These are phyloP conservation scores for Pleomassaria siparia DNA, from an alignment of 2,329 filamentous ascomycete genomes.

Conservation along the genomic window DNA sequence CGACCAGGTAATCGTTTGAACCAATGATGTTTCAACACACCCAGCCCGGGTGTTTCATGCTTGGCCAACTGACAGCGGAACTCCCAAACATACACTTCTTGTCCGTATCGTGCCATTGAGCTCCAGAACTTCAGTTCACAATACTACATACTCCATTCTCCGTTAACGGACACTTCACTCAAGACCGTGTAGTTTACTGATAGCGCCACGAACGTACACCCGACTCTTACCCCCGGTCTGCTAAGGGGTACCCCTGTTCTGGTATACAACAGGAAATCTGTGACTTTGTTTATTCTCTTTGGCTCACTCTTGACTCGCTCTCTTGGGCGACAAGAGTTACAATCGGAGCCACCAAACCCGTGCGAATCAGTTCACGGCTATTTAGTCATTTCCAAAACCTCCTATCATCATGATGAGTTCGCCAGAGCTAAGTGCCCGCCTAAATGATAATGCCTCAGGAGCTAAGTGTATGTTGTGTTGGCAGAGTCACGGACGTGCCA, in stretches of 20 bases:
- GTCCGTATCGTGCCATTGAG: slow-evolving; percentile 23
- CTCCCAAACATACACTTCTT: slow-evolving; percentile 14
- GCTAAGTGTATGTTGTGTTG: background rate
- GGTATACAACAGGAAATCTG: background rate
- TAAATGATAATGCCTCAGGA: background rate
- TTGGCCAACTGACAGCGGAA: slow-evolving; percentile 10
- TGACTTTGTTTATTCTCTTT: background rate
- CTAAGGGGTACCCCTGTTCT: background rate
- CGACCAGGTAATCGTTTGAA: slow-evolving; percentile 9
- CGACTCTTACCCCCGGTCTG: background rate
- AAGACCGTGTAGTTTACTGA: background rate
- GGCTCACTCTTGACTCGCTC: background rate
- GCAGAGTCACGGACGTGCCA: slow-evolving; percentile 1
- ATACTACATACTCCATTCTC: background rate
- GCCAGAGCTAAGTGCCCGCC: background rate
- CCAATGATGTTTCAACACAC: slow-evolving; percentile 10
- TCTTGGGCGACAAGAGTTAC: background rate
- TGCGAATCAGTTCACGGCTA: background rate
- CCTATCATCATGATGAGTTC: background rate
- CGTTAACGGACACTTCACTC: background rate
- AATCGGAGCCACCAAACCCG: background rate
- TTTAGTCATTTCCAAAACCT: background rate
- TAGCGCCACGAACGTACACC: no score
- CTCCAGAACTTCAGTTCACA: slow-evolving; percentile 13
- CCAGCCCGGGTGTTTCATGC: slow-evolving; percentile 23